Base-by-base conservation (phyloP, 2,329 filamentous ascomycete genomes). In the Cadophora sp. region DNA sequence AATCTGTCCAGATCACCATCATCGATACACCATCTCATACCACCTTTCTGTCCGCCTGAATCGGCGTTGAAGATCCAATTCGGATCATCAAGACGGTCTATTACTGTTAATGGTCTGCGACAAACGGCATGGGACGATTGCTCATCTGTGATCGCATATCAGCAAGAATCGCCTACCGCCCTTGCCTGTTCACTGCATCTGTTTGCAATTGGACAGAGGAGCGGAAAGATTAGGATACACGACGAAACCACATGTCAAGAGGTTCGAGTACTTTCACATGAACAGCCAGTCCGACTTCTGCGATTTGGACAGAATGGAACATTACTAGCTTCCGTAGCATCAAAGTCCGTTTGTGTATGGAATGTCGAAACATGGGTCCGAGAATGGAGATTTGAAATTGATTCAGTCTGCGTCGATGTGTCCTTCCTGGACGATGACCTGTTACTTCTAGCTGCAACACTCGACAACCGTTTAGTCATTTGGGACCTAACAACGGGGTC, bases 21-120 rank as follows among this genome's bases (percentile, higher is more conserved):
- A 1, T 75, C 79, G 2, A 80, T 81, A 22, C 77, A 78, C 66
- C 75, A 71, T 43, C 72, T 79, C 1, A 76, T 80, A 19, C 79
- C 76, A 1, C 77, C 79, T 1, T 74, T 81, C 56, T 80, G 79
- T 63, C 79, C 79, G 12, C 59, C 68, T 1, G 67, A 67, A 3
- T 73, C 66, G 26, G 63, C 40, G 12, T 4, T 43, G 12, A 16
- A 19, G 2, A 1, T 4, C 2, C 40, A 43, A 19, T 43, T 43
- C 14, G 67, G 1, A 62, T 71, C 9, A 55, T 64, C 26, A 73
- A 69, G 59, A 67, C 70, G 19, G 68, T 60, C 6, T 61, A 55
- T 24, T 59, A 62, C 27, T 31, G 50, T 4, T 59, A 69, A 12
- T 61, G 69, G 7, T 59, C 76, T 27, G 37, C 69, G 5, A 69